These are phyloP conservation scores for Botrytis deweyae DNA, from an alignment of 2,329 filamentous ascomycete genomes.

Conservation along the genomic window DNA sequence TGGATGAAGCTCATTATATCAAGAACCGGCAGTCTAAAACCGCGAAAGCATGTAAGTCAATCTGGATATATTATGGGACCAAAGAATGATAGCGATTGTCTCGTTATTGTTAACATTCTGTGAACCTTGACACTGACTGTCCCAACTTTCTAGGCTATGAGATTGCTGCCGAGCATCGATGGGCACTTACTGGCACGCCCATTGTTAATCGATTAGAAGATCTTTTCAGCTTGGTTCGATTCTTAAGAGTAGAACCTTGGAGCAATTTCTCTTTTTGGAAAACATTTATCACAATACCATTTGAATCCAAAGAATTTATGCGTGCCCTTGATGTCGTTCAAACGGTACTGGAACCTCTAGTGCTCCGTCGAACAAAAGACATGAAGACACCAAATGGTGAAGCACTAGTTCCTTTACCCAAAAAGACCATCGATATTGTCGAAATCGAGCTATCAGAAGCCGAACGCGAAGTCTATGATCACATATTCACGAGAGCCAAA, in stretches of 20 bases:
- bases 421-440: conserved; percentile 80
- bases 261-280: conserved; percentile 99
- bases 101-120: too few species aligned
- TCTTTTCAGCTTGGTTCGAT: conserved; percentile 87
- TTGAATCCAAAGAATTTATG: conserved; percentile 93
- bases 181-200: conserved; percentile 91
- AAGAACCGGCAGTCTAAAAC: conserved; percentile 91
- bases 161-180: conserved; percentile 78
- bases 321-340: conserved; percentile 94
- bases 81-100: not conserved
- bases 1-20: conserved; percentile 94
- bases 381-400: conserved; percentile 93
- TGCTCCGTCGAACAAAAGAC: conserved; percentile 91
- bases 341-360: conserved; percentile 92
- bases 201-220: conserved; percentile 97
- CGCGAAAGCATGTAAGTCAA: conserved; percentile 70
- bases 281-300: conserved; percentile 96
- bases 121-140: not conserved
- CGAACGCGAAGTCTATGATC: conserved; percentile 89
- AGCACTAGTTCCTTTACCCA: conserved; percentile 77
- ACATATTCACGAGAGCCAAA: conserved; percentile 82
- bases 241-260: conserved; percentile 94
- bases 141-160: conserved; percentile 56
- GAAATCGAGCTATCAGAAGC: conserved; percentile 80
- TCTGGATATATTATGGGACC: too few species aligned